Conservation (phyloP, 306 rosid species). For the Prunus mongolica region DNA sequence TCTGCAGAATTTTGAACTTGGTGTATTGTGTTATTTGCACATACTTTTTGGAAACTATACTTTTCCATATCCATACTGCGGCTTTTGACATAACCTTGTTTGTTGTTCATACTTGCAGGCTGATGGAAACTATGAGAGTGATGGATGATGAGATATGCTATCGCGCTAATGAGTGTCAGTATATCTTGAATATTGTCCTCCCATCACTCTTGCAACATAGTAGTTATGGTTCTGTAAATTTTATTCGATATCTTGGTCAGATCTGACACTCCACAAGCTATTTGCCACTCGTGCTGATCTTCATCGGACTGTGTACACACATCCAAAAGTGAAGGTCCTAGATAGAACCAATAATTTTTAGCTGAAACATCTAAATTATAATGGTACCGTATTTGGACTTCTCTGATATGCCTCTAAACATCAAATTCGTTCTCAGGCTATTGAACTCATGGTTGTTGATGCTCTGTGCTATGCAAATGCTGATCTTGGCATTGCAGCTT, state of each 20-base stretch:
- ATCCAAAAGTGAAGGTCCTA: slow-evolving; percentile 87
- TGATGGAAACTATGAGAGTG: slow-evolving; percentile 84
- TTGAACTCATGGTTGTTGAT: slow-evolving; percentile 88
- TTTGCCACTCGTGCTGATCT: slow-evolving; percentile 92
- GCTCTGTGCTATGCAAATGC: slow-evolving; percentile 67
- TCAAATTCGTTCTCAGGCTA: slow-evolving; percentile 47
- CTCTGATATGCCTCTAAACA: background rate
- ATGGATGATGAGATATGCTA: slow-evolving; percentile 81
- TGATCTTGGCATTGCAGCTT: slow-evolving; percentile 47
- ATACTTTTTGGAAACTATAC: background rate
- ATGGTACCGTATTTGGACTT: background rate
- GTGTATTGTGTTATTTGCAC: slow-evolving; percentile 18
- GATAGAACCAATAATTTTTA: slow-evolving; percentile 37
- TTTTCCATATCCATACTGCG: background rate
- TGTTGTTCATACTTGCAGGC: slow-evolving; percentile 42
- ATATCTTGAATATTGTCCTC: background rate
- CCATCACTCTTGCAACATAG: background rate
- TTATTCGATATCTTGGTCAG: slow-evolving; percentile 42
- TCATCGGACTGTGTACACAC: slow-evolving; percentile 79
- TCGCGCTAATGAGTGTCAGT: slow-evolving; percentile 81
- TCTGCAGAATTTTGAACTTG: slow-evolving; percentile 4
- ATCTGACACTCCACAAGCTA: slow-evolving; percentile 80
- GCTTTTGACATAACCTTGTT: slow-evolving; percentile 9
- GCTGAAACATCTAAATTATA: slow-evolving; percentile 11
- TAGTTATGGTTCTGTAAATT: slow-evolving; percentile 23